These are phyloP conservation scores for Trifolium repens DNA, from an alignment of 306 rosid genomes.

Conservation along the genomic window DNA sequence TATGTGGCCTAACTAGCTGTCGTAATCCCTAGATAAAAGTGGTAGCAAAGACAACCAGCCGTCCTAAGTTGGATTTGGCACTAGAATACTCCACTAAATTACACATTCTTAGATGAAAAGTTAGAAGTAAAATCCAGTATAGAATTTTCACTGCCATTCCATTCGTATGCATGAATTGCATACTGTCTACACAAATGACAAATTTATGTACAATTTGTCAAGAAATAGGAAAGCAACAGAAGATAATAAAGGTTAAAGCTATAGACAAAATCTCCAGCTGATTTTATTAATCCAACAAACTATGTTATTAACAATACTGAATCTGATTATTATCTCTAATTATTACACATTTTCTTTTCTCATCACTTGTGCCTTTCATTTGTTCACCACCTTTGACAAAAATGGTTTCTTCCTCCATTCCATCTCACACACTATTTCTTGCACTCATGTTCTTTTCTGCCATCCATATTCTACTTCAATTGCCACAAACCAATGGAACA, in stretches of 20 bases:
- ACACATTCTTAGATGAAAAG: slow-evolving; percentile 33
- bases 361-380: slow-evolving; percentile 17
- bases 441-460: slow-evolving; percentile 41
- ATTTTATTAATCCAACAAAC: slow-evolving; percentile 4
- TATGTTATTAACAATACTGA: slow-evolving; percentile 25
- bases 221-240: background rate
- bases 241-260: slow-evolving; percentile 3
- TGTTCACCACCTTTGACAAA: slow-evolving; percentile 8
- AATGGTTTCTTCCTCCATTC: slow-evolving; percentile 49
- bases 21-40: background rate
- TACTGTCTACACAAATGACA: background rate
- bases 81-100: slow-evolving; percentile 27
- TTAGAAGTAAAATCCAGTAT: background rate
- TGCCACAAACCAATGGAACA: slow-evolving; percentile 38
- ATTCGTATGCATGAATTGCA: slow-evolving; percentile 12
- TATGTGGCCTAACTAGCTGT: slow-evolving; percentile 5
- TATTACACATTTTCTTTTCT: slow-evolving; percentile 5
- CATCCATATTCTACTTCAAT: slow-evolving; percentile 37
- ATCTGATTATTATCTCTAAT: background rate
- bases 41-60: slow-evolving; percentile 45
- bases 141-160: slow-evolving; percentile 27
- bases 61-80: slow-evolving; percentile 36
- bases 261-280: slow-evolving; percentile 26
- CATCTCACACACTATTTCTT: slow-evolving; percentile 28
- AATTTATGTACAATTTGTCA: background rate